A percentile compares a stretch with the other conserved stretches of the same genome.
phyloP scores from a whole-genome alignment of 768 basidiomycete genomes.

The Coprinopsis marcescibilis region DNA sequence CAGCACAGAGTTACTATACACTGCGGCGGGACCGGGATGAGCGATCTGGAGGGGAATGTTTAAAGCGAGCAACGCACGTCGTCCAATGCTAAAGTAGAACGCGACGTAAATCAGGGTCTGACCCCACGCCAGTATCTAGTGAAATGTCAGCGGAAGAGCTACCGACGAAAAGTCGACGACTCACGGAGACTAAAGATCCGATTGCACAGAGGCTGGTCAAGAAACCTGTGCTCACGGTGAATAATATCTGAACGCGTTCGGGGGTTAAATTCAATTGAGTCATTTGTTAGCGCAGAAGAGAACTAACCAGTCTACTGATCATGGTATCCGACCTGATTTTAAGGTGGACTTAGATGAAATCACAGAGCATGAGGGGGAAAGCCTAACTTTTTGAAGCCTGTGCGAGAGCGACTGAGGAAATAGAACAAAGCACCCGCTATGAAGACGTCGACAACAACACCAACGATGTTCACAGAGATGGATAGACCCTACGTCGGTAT shows the following conservation, averaged over 20 bases:
- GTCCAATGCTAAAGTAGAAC: conserved; percentile 52
- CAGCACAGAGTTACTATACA: conserved; percentile 51
- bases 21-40: conserved; percentile 23
- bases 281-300: not conserved
- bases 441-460: conserved; percentile 42
- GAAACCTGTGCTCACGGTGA: conserved; percentile 47
- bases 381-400: conserved; percentile 47
- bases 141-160: not conserved
- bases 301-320: conserved; percentile 43
- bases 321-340: conserved; percentile 42
- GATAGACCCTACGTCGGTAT: conserved; percentile 38
- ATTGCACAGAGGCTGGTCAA: conserved; percentile 28
- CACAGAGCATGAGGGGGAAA: not conserved
- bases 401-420: conserved; percentile 45
- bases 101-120: conserved; percentile 51
- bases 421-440: conserved; percentile 46
- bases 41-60: not conserved
- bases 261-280: not conserved
- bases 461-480: conserved; percentile 50
- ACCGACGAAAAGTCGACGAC: conserved; percentile 2
- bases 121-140: conserved; percentile 41
- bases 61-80: conserved; percentile 28
- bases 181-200: conserved; percentile 28
- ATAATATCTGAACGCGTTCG: conserved; percentile 36
- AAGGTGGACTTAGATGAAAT: not conserved